phyloP scores from a whole-genome alignment of 495 filamentous ascomycete species.

The Niebla homalea region DNA sequence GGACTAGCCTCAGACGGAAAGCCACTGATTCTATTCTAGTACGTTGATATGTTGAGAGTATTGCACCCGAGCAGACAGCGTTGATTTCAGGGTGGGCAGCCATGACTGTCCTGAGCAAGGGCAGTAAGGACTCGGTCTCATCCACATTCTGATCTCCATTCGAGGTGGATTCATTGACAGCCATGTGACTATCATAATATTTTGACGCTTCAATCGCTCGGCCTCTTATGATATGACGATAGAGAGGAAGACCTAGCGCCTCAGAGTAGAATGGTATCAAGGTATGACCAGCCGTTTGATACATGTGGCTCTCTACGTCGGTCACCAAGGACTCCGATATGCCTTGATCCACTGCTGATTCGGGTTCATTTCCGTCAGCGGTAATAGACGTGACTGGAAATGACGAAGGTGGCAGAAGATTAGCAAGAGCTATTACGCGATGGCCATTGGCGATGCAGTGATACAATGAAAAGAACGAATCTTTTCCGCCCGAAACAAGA shows the following conservation, averaged over 20 bases:
- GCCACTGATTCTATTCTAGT: slow-evolving; percentile 87
- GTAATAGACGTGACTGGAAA: neutral
- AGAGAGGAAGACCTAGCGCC: slow-evolving; percentile 67
- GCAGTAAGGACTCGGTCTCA: slow-evolving; percentile 77
- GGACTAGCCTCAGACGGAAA: slow-evolving; percentile 56
- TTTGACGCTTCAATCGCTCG: slow-evolving; percentile 49
- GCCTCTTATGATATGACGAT: slow-evolving; percentile 60
- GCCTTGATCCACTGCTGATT: neutral
- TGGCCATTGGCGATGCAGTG: slow-evolving; percentile 84
- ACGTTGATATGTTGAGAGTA: slow-evolving; percentile 88
- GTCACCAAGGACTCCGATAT: neutral
- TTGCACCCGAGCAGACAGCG: slow-evolving; percentile 80
- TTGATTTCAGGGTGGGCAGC: slow-evolving; percentile 58
- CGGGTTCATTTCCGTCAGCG: neutral
- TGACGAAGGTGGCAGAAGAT: slow-evolving; percentile 51
- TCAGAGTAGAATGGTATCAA: slow-evolving; percentile 74
- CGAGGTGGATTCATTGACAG: neutral
- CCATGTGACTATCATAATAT: slow-evolving; percentile 35
- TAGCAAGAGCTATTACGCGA: slow-evolving; percentile 73
- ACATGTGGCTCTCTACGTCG: slow-evolving; percentile 96
- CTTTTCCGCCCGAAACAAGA: slow-evolving; percentile 90
- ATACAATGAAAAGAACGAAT: slow-evolving; percentile 85
- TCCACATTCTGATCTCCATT: slow-evolving; percentile 31
- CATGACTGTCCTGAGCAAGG: slow-evolving; percentile 52
- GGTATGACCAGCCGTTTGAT: slow-evolving; percentile 87